A percentile compares a stretch with the other conserved stretches of the same genome.
Evolutionary conservation across 345 rosid genomes (phyloP).

Genomic region (Populus euphratica): DNA sequence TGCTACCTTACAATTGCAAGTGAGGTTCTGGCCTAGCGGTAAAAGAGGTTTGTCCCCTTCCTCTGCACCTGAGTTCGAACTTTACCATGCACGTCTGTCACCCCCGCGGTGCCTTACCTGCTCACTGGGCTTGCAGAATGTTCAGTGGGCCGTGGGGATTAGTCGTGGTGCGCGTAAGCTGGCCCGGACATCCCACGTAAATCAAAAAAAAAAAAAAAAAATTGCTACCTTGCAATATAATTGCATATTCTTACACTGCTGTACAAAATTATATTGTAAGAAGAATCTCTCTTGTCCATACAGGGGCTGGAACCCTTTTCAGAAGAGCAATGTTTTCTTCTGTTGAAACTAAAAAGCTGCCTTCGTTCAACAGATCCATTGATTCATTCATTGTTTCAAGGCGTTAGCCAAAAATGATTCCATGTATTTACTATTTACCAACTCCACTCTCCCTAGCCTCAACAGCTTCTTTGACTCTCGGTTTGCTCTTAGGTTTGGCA

Average conservation of each 20-base stretch:
- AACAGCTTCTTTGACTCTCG: constrained; percentile 30
- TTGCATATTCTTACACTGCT: background rate
- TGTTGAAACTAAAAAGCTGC: background rate
- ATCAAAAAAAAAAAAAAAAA: no score
- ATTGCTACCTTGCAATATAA: background rate
- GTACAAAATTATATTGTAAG: background rate
- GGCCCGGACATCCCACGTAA: no score
- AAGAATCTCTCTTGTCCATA: background rate
- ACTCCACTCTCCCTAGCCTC: constrained; percentile 7
- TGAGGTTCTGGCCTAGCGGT: no score
- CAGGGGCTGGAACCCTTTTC: background rate
- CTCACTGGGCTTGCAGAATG: no score
- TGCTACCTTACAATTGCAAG: background rate
- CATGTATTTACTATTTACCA: background rate
- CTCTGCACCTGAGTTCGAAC: no score
- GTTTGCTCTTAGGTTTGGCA: constrained; percentile 70
- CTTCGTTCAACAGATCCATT: background rate
- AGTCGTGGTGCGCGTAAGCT: no score
- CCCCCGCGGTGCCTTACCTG: no score
- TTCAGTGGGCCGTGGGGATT: no score
- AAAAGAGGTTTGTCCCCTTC: no score
- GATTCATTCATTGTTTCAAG: background rate
- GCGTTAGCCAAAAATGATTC: background rate
- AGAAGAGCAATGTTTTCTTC: background rate
- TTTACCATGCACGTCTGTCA: no score